A percentile compares a stretch with the other conserved stretches of the same genome.
Evolutionary conservation across 345 rosid species (phyloP).

Genomic region (Psidium guajava): DNA sequence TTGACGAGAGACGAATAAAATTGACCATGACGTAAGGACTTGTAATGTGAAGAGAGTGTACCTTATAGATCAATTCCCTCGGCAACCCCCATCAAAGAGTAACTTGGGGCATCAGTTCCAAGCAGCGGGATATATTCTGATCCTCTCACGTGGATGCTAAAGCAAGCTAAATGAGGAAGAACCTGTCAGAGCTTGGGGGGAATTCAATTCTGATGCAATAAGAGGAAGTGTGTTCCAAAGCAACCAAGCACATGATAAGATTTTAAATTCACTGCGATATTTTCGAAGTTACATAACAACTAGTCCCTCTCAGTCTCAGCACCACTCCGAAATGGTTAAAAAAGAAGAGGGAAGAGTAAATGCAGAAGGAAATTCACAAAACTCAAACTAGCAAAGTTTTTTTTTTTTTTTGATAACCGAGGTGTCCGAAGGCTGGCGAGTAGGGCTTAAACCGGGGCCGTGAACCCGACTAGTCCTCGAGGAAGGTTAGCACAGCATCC

Average conservation of each 20-base stretch:
- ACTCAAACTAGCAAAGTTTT: not conserved
- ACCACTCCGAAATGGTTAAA: not conserved
- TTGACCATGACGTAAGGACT: not conserved
- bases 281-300: not conserved
- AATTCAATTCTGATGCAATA: not conserved
- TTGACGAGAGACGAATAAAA: not conserved
- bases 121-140: constrained; percentile 62
- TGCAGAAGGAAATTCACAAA: not conserved
- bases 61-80: constrained; percentile 36
- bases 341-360: not conserved
- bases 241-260: not conserved
- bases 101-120: constrained; percentile 45
- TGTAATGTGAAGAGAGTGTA: not conserved
- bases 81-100: constrained; percentile 36
- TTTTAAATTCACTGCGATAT: not conserved
- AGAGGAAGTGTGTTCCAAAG: not conserved
- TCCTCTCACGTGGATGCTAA: constrained; percentile 75
- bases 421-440: too few relatives aligned
- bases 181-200: not conserved
- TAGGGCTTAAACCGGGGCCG: too few relatives aligned
- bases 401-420: too few relatives aligned
- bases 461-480: too few relatives aligned
- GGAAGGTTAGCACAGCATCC: too few relatives aligned
- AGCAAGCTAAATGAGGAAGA: constrained; percentile 58
- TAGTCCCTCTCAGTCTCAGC: not conserved